Percentiles rank a stretch among this genome's conserved stretches.
Evolutionary conservation across 176 grass and related monocot genomes (phyloP).

Genomic region (Zizania latifolia): DNA sequence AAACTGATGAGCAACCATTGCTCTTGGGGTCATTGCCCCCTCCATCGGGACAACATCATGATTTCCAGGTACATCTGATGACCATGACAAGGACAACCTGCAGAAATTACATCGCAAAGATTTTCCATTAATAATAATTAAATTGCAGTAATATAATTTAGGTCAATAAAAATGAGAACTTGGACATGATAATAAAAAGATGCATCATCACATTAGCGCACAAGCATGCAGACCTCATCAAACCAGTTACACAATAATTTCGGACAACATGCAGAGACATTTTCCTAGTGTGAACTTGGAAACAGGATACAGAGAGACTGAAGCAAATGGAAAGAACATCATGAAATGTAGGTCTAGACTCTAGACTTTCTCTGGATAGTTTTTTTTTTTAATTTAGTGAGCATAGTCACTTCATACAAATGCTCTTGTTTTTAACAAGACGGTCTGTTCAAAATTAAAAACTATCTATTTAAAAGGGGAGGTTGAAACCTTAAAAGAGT

Average conservation of each 20-base stretch:
- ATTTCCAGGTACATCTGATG: constrained; percentile 56
- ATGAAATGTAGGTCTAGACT: background rate
- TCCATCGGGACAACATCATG: constrained; percentile 53
- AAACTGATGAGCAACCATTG: constrained; percentile 25
- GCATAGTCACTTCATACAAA: too few relatives aligned
- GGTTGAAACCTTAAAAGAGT: too few relatives aligned
- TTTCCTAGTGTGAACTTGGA: background rate
- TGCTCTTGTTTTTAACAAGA: too few relatives aligned
- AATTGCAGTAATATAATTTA: background rate
- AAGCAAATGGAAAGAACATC: background rate
- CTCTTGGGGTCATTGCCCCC: constrained; percentile 41
- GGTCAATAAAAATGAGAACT: background rate
- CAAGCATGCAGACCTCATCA: background rate
- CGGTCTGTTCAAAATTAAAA: too few relatives aligned
- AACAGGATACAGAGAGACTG: background rate
- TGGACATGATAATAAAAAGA: background rate
- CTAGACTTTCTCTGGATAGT: background rate
- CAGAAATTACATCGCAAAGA: constrained; percentile 10
- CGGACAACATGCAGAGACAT: background rate
- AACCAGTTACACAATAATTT: background rate
- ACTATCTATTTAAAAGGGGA: too few relatives aligned
- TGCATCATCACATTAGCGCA: background rate
- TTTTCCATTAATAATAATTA: background rate
- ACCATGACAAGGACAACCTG: constrained; percentile 80
- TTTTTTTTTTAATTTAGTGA: background rate